phyloP scores from a whole-genome alignment of 805 yeast genomes.

The Ogataea polymorpha region DNA sequence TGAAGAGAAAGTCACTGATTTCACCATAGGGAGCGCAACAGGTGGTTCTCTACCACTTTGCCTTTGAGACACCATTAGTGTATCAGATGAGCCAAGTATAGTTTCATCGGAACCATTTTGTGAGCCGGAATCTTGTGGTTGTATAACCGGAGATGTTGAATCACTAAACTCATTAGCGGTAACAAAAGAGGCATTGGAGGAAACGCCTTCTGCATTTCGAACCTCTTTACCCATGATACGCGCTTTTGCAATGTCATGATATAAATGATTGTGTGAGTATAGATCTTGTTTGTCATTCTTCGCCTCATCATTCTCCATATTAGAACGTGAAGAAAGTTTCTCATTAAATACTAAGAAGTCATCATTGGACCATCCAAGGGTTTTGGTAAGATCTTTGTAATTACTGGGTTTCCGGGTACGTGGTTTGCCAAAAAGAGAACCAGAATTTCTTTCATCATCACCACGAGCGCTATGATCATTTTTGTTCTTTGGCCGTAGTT shows the following conservation, averaged over 20 bases:
- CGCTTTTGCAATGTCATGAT: constrained; percentile 15
- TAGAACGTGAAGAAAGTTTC: constrained; percentile 3
- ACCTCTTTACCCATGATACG: constrained; percentile 6
- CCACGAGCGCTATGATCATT: neutral
- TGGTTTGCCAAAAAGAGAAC: neutral
- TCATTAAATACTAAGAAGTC: constrained; percentile 17
- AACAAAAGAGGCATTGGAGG: constrained; percentile 20
- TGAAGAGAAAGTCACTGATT: constrained; percentile 18
- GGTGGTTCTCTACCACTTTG: neutral
- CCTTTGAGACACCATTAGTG: neutral
- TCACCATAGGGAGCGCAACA: neutral
- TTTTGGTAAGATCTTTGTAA: constrained; percentile 1
- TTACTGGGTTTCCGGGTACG: neutral
- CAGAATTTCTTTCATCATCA: neutral
- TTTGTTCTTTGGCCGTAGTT: neutral
- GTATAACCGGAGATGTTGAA: neutral
- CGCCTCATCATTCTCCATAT: neutral
- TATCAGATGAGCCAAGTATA: constrained; percentile 3
- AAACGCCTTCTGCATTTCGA: neutral
- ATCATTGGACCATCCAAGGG: constrained; percentile 21
- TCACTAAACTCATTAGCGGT: constrained; percentile 21
- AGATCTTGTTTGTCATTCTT: neutral
- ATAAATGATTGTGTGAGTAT: constrained; percentile 11
- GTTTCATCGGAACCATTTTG: neutral
- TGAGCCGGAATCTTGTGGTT: neutral